A percentile compares a stretch with the other conserved stretches of the same genome.
Evolutionary conservation across 23 red algal genomes (phyloP).

Genomic region (Gracilaria gracilis): DNA sequence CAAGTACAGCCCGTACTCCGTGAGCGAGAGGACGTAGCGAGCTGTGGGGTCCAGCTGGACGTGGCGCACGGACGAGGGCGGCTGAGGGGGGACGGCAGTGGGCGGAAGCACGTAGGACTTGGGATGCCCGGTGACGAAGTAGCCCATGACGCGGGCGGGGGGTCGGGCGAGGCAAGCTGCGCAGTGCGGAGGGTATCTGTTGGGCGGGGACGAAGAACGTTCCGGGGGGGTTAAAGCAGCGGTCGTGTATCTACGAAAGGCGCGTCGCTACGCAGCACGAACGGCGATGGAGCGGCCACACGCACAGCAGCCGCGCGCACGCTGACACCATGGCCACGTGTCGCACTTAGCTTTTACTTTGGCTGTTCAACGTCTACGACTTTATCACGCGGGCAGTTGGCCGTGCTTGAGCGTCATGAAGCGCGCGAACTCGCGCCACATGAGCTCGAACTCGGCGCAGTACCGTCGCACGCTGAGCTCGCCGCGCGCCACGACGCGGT

Average conservation of each 20-base stretch:
- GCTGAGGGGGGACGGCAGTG: constrained; percentile 35
- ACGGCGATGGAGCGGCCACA: background rate
- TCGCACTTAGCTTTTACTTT: too few species aligned
- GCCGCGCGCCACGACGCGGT: constrained; percentile 13
- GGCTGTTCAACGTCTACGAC: too few species aligned
- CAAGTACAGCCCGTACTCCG: constrained; percentile 43
- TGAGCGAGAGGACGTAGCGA: constrained; percentile 59
- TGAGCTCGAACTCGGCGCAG: constrained; percentile 60
- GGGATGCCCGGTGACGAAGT: constrained; percentile 74
- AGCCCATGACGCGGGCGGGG: constrained; percentile 71
- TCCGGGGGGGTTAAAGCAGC: too few species aligned
- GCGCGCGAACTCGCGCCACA: constrained; percentile 36
- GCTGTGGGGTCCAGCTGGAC: constrained; percentile 40
- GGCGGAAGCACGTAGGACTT: constrained; percentile 68
- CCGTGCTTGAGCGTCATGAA: constrained; percentile 32
- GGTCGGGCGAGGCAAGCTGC: background rate
- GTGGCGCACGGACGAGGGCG: constrained; percentile 47
- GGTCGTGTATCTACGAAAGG: too few species aligned
- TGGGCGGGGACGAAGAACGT: background rate
- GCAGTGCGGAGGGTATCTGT: background rate
- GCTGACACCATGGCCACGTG: background rate
- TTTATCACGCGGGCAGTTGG: background rate
- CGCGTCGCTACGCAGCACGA: too few species aligned
- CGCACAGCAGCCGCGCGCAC: background rate
- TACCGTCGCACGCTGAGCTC: constrained; percentile 44